A percentile compares a stretch with the other conserved stretches of the same genome.
Evolutionary conservation across 805 yeast species (phyloP).

Genomic region (Candida nitratophila): DNA sequence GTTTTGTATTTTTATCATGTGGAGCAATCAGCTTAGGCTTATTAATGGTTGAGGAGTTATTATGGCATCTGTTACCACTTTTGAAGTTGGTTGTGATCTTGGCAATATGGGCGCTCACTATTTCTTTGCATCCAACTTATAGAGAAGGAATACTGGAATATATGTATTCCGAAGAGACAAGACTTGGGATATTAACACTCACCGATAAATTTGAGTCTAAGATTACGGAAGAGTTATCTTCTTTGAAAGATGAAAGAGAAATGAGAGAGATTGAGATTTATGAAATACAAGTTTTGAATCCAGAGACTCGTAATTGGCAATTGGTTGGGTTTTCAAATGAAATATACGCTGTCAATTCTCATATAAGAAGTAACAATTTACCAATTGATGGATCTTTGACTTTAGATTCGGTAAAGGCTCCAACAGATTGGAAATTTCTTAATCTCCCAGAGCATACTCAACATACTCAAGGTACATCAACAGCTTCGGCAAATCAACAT

Average conservation of each 20-base stretch:
- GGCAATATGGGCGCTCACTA: conserved; percentile 42
- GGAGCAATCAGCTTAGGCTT: conserved; percentile 22
- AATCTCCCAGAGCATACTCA: background rate
- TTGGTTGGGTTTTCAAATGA: conserved; percentile 51
- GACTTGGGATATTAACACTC: conserved; percentile 40
- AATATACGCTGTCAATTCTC: conserved; percentile 44
- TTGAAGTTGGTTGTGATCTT: conserved; percentile 28
- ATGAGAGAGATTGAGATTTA: conserved; percentile 52
- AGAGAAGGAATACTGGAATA: conserved; percentile 39
- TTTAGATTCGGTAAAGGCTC: conserved; percentile 43
- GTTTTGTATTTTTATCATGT: conserved; percentile 38
- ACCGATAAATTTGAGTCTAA: conserved; percentile 43
- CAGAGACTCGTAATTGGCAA: conserved; percentile 51
- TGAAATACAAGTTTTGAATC: conserved; percentile 55
- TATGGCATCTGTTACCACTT: conserved; percentile 16
- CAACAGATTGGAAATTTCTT: conserved; percentile 50
- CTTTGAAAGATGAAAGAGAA: conserved; percentile 32
- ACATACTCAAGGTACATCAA: background rate
- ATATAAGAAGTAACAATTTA: conserved; percentile 24
- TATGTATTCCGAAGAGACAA: conserved; percentile 57
- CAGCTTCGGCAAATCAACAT: background rate
- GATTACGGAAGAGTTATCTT: conserved; percentile 31
- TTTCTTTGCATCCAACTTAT: conserved; percentile 46
- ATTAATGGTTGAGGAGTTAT: conserved; percentile 6
- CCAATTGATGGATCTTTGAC: conserved; percentile 21